Percentiles rank a stretch among this genome's conserved stretches.
These are phyloP conservation scores for Spongospora subterranea DNA, from an alignment of 208 protist genomes.

Conservation along the genomic window DNA sequence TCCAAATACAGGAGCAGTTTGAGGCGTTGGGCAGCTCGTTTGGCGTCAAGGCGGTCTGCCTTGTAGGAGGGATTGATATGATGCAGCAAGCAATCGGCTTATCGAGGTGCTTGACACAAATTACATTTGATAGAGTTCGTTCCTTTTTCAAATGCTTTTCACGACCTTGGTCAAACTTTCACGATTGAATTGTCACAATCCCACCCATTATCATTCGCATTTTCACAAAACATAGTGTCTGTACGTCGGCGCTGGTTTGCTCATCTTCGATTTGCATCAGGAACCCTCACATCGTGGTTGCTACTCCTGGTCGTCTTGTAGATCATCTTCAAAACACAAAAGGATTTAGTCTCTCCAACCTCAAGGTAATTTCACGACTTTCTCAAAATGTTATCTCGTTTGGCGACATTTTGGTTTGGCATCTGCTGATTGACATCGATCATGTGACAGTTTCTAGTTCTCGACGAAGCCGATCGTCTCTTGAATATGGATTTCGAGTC, in stretches of 20 bases:
- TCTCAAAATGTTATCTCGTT: not conserved
- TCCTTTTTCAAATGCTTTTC: too few relatives aligned
- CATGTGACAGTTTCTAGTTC: constrained; percentile 66
- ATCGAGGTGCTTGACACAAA: not conserved
- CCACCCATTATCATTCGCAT: too few relatives aligned
- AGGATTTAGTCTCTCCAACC: constrained; percentile 55
- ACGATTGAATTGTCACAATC: too few relatives aligned
- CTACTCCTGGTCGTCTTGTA: constrained; percentile 58
- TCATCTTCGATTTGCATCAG: too few relatives aligned
- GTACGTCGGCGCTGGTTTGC: too few relatives aligned
- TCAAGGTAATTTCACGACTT: not conserved
- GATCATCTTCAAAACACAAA: constrained; percentile 65
- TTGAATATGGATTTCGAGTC: constrained; percentile 69
- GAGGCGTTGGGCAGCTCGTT: constrained; percentile 58
- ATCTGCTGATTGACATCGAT: too few relatives aligned
- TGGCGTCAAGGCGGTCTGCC: constrained; percentile 52
- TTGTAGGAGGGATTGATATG: constrained; percentile 60
- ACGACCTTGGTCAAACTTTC: too few relatives aligned
- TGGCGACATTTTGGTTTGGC: too few relatives aligned
- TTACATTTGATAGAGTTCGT: not conserved
- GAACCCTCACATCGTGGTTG: constrained; percentile 61
- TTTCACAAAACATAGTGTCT: too few relatives aligned
- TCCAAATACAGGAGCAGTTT: constrained; percentile 64
- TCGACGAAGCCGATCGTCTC: constrained; percentile 69
- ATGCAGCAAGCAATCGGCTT: constrained; percentile 57